A percentile compares a stretch with the other conserved stretches of the same genome.
Conservation (phyloP, 345 rosid genomes). For the Camelina laxa region DNA sequence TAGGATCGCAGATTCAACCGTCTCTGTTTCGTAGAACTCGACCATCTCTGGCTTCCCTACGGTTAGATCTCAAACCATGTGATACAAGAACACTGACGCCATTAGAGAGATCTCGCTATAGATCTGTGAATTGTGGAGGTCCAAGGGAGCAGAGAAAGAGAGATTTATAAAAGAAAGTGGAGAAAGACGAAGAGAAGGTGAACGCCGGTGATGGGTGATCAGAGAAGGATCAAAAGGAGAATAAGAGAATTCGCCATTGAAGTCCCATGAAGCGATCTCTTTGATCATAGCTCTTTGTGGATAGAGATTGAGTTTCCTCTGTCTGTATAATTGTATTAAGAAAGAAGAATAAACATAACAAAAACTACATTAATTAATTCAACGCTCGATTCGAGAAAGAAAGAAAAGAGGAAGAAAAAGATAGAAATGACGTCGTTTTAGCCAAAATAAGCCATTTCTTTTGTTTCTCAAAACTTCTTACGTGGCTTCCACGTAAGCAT, state of each 20-base stretch:
- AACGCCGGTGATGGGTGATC: slow-evolving; percentile 55
- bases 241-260: slow-evolving; percentile 37
- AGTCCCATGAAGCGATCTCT: slow-evolving; percentile 32
- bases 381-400: too few relatives aligned
- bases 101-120: slow-evolving; percentile 27
- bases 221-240: slow-evolving; percentile 48
- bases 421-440: too few relatives aligned
- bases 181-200: slow-evolving; percentile 80
- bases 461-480: too few relatives aligned
- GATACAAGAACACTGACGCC: slow-evolving; percentile 92
- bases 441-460: too few relatives aligned
- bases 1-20: slow-evolving; percentile 77
- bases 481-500: too few relatives aligned
- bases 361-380: too few relatives aligned
- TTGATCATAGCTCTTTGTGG: slow-evolving; percentile 3
- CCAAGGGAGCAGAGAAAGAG: slow-evolving; percentile 18
- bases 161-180: slow-evolving; percentile 78
- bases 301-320: slow-evolving; percentile 18
- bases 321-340: not conserved
- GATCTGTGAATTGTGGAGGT: not conserved
- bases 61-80: slow-evolving; percentile 96
- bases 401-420: too few relatives aligned
- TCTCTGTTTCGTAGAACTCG: slow-evolving; percentile 85
- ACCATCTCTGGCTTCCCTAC: slow-evolving; percentile 96
- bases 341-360: too few relatives aligned